These are phyloP conservation scores for Coprinopsis strossmayeri DNA, from an alignment of 768 basidiomycete genomes.

Conservation along the genomic window DNA sequence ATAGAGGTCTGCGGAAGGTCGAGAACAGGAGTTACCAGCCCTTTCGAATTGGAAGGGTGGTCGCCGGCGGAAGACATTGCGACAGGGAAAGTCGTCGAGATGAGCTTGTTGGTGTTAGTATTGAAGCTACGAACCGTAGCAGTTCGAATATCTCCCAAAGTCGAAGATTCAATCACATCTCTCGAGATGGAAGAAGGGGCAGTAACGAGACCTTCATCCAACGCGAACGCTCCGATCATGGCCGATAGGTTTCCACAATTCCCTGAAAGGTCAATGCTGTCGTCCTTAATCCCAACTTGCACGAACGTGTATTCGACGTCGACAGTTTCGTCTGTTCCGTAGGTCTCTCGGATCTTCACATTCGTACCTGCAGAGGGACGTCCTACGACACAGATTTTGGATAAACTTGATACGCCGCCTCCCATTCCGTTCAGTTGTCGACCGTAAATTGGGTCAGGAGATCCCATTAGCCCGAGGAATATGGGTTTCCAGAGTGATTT, in stretches of 20 bases:
- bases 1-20: slow-evolving; percentile 45
- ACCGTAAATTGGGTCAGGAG: slow-evolving; percentile 61
- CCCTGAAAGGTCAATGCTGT: slow-evolving; percentile 57
- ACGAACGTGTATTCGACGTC: slow-evolving; percentile 71
- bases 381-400: slow-evolving; percentile 67
- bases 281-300: slow-evolving; percentile 55
- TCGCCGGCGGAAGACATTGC: slow-evolving; percentile 5
- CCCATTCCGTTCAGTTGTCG: slow-evolving; percentile 81
- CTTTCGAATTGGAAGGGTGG: slow-evolving; percentile 11
- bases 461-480: slow-evolving; percentile 75
- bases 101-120: slow-evolving; percentile 64
- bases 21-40: slow-evolving; percentile 31
- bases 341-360: slow-evolving; percentile 21
- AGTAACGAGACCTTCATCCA: slow-evolving; percentile 53
- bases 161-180: background rate
- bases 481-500: slow-evolving; percentile 49
- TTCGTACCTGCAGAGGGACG: slow-evolving; percentile 29
- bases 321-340: slow-evolving; percentile 25
- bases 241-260: slow-evolving; percentile 74
- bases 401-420: slow-evolving; percentile 67
- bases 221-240: slow-evolving; percentile 68
- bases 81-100: slow-evolving; percentile 68
- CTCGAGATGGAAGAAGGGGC: slow-evolving; percentile 10
- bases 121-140: slow-evolving; percentile 51
- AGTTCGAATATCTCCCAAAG: background rate